These are phyloP conservation scores for Xanthoconium separans DNA, from an alignment of 1,284 basidiomycete genomes.

Conservation along the genomic window DNA sequence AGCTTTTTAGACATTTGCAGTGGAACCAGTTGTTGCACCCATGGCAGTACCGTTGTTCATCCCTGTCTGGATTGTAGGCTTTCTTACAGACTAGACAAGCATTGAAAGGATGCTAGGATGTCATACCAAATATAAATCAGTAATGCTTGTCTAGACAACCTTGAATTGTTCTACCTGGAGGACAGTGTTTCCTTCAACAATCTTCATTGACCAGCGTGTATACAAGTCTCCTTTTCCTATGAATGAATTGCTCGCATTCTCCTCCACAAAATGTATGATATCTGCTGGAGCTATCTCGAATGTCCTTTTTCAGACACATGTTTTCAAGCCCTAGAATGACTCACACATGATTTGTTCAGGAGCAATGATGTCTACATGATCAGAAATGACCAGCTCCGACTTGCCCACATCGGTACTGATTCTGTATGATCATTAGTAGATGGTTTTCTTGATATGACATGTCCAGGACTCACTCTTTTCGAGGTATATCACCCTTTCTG, in stretches of 20 bases:
- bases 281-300: not conserved
- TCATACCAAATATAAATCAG: too few species aligned
- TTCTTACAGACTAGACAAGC: too few species aligned
- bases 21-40: not conserved
- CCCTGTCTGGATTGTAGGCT: too few species aligned
- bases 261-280: not conserved
- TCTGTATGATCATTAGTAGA: not conserved
- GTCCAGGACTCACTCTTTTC: not conserved
- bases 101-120: too few species aligned
- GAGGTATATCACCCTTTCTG: not conserved
- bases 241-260: not conserved
- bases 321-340: not conserved
- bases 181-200: not conserved
- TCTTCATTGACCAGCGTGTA: not conserved
- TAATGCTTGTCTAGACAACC: not conserved
- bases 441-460: too few species aligned
- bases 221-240: not conserved
- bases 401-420: not conserved
- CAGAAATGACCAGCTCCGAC: not conserved
- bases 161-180: not conserved
- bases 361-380: conserved; percentile 2
- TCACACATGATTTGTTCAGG: conserved; percentile 1
- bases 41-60: too few species aligned
- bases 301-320: not conserved
- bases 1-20: not conserved